These are phyloP conservation scores for Beta macrorhiza DNA, from an alignment of 179 eudicot genomes.

Conservation along the genomic window DNA sequence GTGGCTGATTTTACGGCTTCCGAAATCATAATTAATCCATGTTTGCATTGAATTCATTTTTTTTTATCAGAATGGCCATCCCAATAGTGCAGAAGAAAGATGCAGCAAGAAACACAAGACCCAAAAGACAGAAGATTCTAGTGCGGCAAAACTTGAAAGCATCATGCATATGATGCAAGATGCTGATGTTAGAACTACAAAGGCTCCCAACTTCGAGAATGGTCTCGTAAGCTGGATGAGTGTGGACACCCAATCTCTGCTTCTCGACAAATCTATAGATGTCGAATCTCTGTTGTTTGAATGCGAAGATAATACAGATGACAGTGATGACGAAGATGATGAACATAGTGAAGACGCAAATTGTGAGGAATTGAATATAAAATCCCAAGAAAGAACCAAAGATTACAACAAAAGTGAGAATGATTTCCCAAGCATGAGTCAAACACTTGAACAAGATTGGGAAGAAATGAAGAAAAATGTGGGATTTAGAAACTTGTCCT, in stretches of 20 bases:
- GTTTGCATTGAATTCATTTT: neutral
- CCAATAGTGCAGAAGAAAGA: constrained; percentile 13
- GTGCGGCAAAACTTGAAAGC: constrained; percentile 3
- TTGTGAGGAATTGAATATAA: neutral
- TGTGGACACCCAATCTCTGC: constrained; percentile 16
- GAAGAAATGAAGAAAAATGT: constrained; percentile 11
- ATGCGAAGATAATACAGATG: constrained; percentile 29
- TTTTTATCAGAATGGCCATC: neutral
- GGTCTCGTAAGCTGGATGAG: constrained; percentile 40
- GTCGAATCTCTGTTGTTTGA: constrained; percentile 18
- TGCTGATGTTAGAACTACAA: neutral
- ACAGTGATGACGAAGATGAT: constrained; percentile 18
- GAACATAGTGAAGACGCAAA: neutral
- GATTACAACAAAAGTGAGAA: constrained; percentile 4
- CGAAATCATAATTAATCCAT: neutral
- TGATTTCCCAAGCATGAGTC: neutral
- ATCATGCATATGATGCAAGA: neutral
- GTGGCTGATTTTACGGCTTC: too few relatives aligned
- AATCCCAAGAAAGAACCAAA: neutral
- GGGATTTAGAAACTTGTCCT: neutral
- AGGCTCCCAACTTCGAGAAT: constrained; percentile 11
- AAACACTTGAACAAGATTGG: constrained; percentile 11
- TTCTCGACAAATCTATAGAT: constrained; percentile 24
- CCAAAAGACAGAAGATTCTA: constrained; percentile 27
- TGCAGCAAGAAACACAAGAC: constrained; percentile 36